Evolutionary conservation across 768 basidiomycete genomes (phyloP), one percentile per base, ranked within the genome.

Genomic region (Naganishia vaughanmartiniae): DNA sequence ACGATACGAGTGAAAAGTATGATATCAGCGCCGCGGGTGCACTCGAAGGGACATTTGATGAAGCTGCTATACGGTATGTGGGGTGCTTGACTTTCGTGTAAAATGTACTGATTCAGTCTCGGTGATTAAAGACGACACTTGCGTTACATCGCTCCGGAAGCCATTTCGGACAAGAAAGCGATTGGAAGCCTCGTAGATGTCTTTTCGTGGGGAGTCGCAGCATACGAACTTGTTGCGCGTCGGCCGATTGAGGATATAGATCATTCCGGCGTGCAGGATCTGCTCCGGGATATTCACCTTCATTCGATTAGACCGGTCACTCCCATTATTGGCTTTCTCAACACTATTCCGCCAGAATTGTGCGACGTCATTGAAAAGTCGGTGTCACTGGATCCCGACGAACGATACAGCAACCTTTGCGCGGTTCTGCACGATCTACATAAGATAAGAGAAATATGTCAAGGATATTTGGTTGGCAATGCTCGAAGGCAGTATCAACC

Each of bases 221-320:
- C 74, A 5, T 79, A 77, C 67, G 77, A 79, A 58, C 56, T 78
- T 31, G 17, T 78, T 3, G 76, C 77, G 4, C 72, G 74, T 4
- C 53, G 51, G 12, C 69, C 68, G 4, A 73, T 75, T 6, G 76
- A 77, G 31, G 72, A 76, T 15, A 54, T 67, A 7, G 45, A 65
- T 7, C 39, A 33, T 1, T 66, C 65, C 15, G 54, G 54, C 28
- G 68, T 39, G 9, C 74, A 69, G 9, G 77, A 78, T 48, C 54
- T 80, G 3, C 66, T 79, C 9, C 56, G 66, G 0, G 76, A 76
- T 51, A 39, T 79, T 42, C 78, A 81, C 31, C 70, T 66, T 7
- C 77, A 79, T 67, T 26, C 66, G 66, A 45, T 73, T 36, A 24
- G 19, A 42, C 39, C 66, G 51, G 24, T 70, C 39, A 28, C 60